Evolutionary conservation across 2,329 filamentous ascomycete genomes (phyloP).

Genomic region (Phyllosticta citrichinensis): DNA sequence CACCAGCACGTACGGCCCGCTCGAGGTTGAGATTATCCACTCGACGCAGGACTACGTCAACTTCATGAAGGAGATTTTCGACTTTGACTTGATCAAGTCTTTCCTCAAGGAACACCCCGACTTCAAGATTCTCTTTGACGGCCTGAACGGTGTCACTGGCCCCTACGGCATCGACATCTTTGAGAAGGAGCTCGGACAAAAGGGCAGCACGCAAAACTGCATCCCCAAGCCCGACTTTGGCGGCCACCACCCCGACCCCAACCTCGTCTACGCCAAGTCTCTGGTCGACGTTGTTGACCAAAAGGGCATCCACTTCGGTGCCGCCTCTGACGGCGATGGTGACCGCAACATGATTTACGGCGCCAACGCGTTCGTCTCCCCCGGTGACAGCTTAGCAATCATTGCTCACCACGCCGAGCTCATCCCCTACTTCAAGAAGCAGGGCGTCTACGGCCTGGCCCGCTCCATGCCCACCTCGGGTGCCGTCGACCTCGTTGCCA

Average conservation of each 20-base stretch:
- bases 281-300: slow-evolving; percentile 90
- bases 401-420: slow-evolving; percentile 94
- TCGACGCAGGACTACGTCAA: slow-evolving; percentile 83
- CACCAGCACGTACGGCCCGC: slow-evolving; percentile 67
- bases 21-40: slow-evolving; percentile 94
- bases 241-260: slow-evolving; percentile 94
- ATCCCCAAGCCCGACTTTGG: slow-evolving; percentile 88
- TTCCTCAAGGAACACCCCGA: slow-evolving; percentile 81
- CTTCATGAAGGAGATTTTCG: slow-evolving; percentile 98
- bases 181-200: slow-evolving; percentile 80
- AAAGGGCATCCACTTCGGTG: slow-evolving; percentile 86
- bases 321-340: slow-evolving; percentile 91
- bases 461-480: slow-evolving; percentile 97
- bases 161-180: slow-evolving; percentile 94
- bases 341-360: slow-evolving; percentile 99
- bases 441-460: slow-evolving; percentile 89
- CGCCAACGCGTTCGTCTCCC: slow-evolving; percentile 90
- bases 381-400: slow-evolving; percentile 93
- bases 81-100: slow-evolving; percentile 89
- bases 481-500: slow-evolving; percentile 89
- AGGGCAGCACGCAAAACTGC: slow-evolving; percentile 81
- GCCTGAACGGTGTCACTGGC: slow-evolving; percentile 86
- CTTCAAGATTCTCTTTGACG: slow-evolving; percentile 97
- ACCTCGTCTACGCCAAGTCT: slow-evolving; percentile 92
- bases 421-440: slow-evolving; percentile 97